phyloP scores from a whole-genome alignment of 176 grass and related monocot genomes.

The Carex parvula region DNA sequence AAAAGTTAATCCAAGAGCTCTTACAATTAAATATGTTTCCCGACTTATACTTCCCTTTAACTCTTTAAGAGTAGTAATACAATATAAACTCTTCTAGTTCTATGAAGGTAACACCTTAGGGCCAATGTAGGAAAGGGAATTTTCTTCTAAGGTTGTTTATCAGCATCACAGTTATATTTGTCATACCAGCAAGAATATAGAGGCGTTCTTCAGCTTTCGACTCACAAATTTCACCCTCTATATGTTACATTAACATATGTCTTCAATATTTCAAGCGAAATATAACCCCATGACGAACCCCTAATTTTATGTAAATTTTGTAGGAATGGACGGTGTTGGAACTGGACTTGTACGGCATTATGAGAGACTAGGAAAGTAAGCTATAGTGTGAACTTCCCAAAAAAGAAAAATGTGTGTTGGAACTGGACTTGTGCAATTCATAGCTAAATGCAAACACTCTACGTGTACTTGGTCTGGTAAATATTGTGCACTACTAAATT shows the following conservation, averaged over 20 bases:
- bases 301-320: constrained; percentile 14
- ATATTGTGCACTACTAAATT: neutral
- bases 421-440: neutral
- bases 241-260: neutral
- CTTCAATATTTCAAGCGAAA: neutral
- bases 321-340: constrained; percentile 84
- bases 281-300: neutral
- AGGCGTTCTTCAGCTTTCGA: neutral
- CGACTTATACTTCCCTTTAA: neutral
- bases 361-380: constrained; percentile 70
- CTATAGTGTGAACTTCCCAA: neutral
- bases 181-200: neutral
- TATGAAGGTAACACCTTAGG: neutral
- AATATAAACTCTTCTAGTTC: neutral
- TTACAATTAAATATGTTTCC: neutral
- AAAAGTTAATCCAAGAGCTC: neutral
- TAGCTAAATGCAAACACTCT: neutral
- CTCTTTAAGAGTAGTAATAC: neutral
- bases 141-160: constrained; percentile 6
- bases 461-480: neutral
- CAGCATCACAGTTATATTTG: neutral
- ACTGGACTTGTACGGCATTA: constrained; percentile 71
- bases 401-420: neutral
- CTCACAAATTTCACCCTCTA: neutral
- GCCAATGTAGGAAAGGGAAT: neutral